A percentile compares a stretch with the other conserved stretches of the same genome.
These are phyloP conservation scores for Dysphania ambrosioides DNA, from an alignment of 148 eudicot genomes.

Conservation along the genomic window DNA sequence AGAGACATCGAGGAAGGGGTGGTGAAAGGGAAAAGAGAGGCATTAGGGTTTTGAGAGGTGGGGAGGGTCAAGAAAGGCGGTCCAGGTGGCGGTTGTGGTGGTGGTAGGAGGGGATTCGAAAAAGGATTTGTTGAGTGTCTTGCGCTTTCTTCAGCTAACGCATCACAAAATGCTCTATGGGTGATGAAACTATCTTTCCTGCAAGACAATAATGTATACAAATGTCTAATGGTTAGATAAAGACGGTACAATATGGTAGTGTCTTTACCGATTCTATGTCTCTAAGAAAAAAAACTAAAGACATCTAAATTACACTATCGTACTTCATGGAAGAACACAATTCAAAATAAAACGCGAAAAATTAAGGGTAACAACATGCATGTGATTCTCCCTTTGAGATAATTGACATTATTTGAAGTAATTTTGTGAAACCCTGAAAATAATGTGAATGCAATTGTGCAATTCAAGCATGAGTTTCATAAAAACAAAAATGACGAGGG, in stretches of 20 bases:
- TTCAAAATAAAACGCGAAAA: neutral
- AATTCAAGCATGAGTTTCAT: neutral
- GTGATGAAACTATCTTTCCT: conserved; percentile 86
- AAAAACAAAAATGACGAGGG: no score
- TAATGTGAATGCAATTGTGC: neutral
- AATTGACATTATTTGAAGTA: neutral
- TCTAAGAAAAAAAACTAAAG: no score
- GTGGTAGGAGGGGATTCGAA: conserved; percentile 31
- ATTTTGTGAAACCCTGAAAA: neutral
- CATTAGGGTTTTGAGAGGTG: conserved; percentile 16
- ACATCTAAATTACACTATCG: neutral
- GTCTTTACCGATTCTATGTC: no score
- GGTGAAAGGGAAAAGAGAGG: conserved; percentile 32
- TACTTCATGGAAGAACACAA: neutral
- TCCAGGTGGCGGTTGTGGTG: conserved; percentile 25
- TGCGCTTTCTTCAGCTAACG: conserved; percentile 80
- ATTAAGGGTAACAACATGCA: neutral
- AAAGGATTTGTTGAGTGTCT: conserved; percentile 48
- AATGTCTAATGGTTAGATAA: conserved; percentile 2
- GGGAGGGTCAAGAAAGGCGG: no score
- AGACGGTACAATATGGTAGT: no score
- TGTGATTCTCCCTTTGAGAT: neutral
- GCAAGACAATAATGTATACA: conserved; percentile 17
- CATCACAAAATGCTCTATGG: conserved; percentile 86
- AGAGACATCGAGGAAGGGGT: conserved; percentile 19